These are phyloP conservation scores for Daldinia sp. DNA, from an alignment of 2,329 filamentous ascomycete species.

Conservation along the genomic window DNA sequence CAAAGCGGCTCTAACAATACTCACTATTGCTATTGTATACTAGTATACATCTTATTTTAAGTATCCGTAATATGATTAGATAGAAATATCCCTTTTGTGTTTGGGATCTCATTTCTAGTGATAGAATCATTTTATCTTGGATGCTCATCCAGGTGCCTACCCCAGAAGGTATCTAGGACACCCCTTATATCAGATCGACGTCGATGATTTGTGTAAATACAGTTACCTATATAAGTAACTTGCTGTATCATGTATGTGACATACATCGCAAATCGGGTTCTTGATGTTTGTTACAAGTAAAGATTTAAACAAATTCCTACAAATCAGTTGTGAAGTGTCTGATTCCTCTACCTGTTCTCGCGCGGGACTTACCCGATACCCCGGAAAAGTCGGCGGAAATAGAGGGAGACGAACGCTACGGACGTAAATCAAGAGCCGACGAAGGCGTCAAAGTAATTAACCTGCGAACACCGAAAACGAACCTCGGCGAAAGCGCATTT, in stretches of 20 bases:
- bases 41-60: not conserved
- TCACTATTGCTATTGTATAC: not conserved
- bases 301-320: not conserved
- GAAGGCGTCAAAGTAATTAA: slow-evolving; percentile 22
- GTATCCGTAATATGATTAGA: not conserved
- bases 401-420: slow-evolving; percentile 17
- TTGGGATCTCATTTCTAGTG: not conserved
- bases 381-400: slow-evolving; percentile 7
- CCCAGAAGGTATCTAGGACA: too few relatives aligned
- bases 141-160: too few relatives aligned
- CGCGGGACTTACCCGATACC: slow-evolving; percentile 20
- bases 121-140: too few relatives aligned
- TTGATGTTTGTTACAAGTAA: too few relatives aligned
- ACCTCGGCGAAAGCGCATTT: slow-evolving; percentile 31
- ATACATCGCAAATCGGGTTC: too few relatives aligned
- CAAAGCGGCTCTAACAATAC: not conserved
- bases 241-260: too few relatives aligned
- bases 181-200: not conserved
- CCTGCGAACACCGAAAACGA: slow-evolving; percentile 18
- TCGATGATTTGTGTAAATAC: too few relatives aligned
- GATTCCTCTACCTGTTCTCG: slow-evolving; percentile 2
- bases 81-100: not conserved
- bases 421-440: slow-evolving; percentile 40
- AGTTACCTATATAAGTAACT: too few relatives aligned
- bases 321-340: not conserved